Evolutionary conservation across 495 filamentous ascomycete species (phyloP), one percentile per base, ranked within the genome.

Genomic region (Oidiodendron maius): DNA sequence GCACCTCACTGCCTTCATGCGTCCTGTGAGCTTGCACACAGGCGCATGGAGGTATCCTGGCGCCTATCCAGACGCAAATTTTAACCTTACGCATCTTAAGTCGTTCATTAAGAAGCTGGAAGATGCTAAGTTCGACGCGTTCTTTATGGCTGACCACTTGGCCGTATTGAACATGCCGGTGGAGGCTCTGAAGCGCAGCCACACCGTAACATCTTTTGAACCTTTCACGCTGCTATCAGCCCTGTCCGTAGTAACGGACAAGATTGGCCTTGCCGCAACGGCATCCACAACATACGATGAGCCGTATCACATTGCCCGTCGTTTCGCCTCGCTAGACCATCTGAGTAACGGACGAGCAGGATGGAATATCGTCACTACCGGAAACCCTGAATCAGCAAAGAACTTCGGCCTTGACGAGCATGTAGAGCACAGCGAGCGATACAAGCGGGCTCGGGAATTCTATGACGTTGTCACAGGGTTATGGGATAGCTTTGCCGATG

Each of bases 281-380:
- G 50, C 50, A 2, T 46, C 43, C 13, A 52, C 50, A 21, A 41
- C 35, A 12, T 52, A 52, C 24, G 50, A 46, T 12, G 42, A 46
- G 20, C 51, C 51, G 0, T 53, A 53, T 38, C 32, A 40, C 20
- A 35, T 49, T 32, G 51, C 51, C 10, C 36, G 51, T n/a, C 28
- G 39, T 2, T 49, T 48, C n/a, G 53, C 48, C 17, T 46, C 48
- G 5, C 40, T 51, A 3, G 48, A 51, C 39, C 48, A 51, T 26
- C 23, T 51, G 3, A 40, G 32, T 4, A 51, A 51, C 6, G 48
- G 48, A 15, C 39, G 48, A 3, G 61, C 82, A 25, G 81, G 74
- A 0, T 83, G 79, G 81, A 84, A 83, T 47, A 81, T 84, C 36
- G 79, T 83, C n/a, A 83, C 80, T 3, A 74, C 69, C 0, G 82